Conservation (phyloP, 108 stramenopile genomes). For the Cyclotella atomus region DNA sequence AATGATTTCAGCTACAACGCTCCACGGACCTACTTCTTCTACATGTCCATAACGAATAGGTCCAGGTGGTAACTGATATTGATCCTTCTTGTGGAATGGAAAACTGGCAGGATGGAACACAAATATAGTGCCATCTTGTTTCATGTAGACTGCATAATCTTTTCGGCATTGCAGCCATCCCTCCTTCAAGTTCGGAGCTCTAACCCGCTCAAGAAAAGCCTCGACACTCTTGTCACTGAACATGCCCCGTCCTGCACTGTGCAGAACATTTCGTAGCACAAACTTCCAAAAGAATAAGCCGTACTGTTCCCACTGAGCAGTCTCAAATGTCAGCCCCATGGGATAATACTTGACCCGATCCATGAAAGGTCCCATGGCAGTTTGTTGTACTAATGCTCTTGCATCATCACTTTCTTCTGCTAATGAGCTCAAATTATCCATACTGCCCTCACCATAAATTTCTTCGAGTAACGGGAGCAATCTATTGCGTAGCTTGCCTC, state of each 20-base stretch:
- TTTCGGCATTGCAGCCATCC: conserved; percentile 91
- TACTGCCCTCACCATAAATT: conserved; percentile 94
- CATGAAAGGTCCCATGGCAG: conserved; percentile 71
- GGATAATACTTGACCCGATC: conserved; percentile 55
- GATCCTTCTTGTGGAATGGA: conserved; percentile 68
- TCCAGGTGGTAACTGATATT: conserved; percentile 34
- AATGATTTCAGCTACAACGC: conserved; percentile 46
- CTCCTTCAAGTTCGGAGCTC: conserved; percentile 41
- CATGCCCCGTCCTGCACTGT: conserved; percentile 81
- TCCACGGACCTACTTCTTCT: conserved; percentile 75
- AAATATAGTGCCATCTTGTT: conserved; percentile 63
- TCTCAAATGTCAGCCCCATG: conserved; percentile 78
- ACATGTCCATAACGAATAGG: conserved; percentile 48
- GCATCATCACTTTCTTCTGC: conserved; percentile 86
- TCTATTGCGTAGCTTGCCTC: conserved; percentile 93
- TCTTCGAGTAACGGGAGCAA: conserved; percentile 92
- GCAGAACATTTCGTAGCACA: conserved; percentile 76
- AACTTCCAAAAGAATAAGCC: conserved; percentile 87
- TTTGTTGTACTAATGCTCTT: conserved; percentile 61
- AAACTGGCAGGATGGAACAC: conserved; percentile 74
- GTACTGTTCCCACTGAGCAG: conserved; percentile 64
- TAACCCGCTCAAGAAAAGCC: conserved; percentile 62
- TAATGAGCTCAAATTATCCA: conserved; percentile 82
- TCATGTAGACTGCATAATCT: conserved; percentile 84
- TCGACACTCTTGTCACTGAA: conserved; percentile 82